Base-by-base conservation (phyloP, 768 basidiomycete genomes). In the Tephrocybe sp. region DNA sequence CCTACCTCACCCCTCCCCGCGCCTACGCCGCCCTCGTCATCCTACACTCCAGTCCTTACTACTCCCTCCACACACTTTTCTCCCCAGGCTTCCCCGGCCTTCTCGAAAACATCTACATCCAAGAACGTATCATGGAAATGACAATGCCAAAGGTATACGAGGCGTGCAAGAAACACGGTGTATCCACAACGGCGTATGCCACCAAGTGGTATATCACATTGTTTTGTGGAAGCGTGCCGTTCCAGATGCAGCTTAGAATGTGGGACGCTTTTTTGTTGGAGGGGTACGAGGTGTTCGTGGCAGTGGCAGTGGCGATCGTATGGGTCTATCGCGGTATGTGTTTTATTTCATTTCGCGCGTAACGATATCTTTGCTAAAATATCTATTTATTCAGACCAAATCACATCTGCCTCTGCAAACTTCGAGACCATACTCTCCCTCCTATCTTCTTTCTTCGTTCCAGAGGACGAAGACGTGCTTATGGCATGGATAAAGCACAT, bases 151-250 rank as follows among this genome's bases (percentile, higher is more conserved):
- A 80, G 22, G 91, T 98, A 22, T 94, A 88, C 59, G 75, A 73
- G 16, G 84, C 90, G 16, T 94, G 97, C 70, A 81, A 84, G 70
- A 86, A 81, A 59, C 86, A 97, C 59, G 87, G 82, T 79, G 88
- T 99, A 50, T 89, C 89, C 7, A 94, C 92, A 11, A 94, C 94
- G 23, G 83, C 91, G 16, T 99, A 95, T 69, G 94, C 94, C 22
- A 97, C 95, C 1, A 98, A 98, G 68, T 98, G 97, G 97, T 99
- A 97, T 64, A 98, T 99, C 67, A 98, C 97, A 2, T 74, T 98
- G 12, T 99, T 97, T 61, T 84, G 94, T 42, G 97, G 95, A 63
- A 90, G 91, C 0, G 86, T 99, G 36, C 93, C 95, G 19, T 98
- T 95, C 66, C 91, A 94, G 67, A 92, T 88, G 40, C 94, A 97